Conservation (phyloP, 352 stramenopile species). For the Phytopythium aichiense region DNA sequence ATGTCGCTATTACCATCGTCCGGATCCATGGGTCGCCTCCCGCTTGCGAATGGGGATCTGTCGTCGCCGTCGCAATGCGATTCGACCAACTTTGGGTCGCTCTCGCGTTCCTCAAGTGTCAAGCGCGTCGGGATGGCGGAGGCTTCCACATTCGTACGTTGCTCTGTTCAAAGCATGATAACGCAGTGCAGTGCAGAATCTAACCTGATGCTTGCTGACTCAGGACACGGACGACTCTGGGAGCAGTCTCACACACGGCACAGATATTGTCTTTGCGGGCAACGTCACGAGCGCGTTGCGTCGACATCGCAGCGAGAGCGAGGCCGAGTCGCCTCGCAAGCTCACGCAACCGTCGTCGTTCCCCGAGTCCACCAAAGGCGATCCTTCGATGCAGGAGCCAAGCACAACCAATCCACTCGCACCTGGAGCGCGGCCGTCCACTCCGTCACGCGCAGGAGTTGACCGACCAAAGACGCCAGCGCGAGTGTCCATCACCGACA, state of each 20-base stretch:
- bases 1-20: background rate
- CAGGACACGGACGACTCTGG: constrained; percentile 41
- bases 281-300: constrained; percentile 84
- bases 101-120: constrained; percentile 27
- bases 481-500: constrained; percentile 75
- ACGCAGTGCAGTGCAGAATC: background rate
- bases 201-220: background rate
- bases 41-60: background rate
- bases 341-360: background rate
- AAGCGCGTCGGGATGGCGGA: constrained; percentile 13
- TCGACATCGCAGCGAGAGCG: constrained; percentile 59
- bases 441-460: constrained; percentile 1
- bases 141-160: constrained; percentile 10
- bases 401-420: constrained; percentile 1
- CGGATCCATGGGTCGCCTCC: background rate
- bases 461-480: constrained; percentile 55
- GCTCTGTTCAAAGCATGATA: too few relatives aligned
- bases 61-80: background rate
- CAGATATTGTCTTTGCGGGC: constrained; percentile 83
- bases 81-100: constrained; percentile 6
- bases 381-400: background rate
- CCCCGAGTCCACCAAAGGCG: background rate
- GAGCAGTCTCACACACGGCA: constrained; percentile 85
- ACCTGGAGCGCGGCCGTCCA: background rate
- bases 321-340: constrained; percentile 19